Evolutionary conservation across 345 rosid genomes (phyloP).

Genomic region (Geranium rotundifolium): DNA sequence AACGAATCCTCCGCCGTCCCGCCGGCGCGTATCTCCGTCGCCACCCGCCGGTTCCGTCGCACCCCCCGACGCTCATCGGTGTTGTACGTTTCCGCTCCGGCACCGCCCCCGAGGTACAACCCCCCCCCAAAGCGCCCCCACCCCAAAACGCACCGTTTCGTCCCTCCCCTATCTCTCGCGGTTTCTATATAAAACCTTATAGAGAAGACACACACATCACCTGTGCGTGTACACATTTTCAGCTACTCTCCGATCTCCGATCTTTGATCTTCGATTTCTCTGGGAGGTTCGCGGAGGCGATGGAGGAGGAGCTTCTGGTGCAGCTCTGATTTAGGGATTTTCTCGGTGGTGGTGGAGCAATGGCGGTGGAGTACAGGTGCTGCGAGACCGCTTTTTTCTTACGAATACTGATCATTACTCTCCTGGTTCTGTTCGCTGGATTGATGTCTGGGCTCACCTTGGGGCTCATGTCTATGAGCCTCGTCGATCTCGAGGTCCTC

Average conservation of each 20-base stretch:
- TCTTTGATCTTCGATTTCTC: background rate
- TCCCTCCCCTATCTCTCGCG: background rate
- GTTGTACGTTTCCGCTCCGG: no score
- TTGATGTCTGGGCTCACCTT: conserved; percentile 61
- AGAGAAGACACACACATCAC: background rate
- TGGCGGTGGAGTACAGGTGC: conserved; percentile 45
- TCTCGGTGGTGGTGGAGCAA: conserved; percentile 4
- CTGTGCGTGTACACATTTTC: background rate
- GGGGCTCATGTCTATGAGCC: conserved; percentile 69
- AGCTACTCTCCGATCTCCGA: background rate
- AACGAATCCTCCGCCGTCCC: background rate
- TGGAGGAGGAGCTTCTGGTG: background rate
- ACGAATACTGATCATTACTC: conserved; percentile 16
- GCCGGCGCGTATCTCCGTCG: no score
- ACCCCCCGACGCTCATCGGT: no score
- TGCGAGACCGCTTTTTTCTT: conserved; percentile 35
- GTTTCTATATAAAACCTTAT: background rate
- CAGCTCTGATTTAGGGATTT: background rate
- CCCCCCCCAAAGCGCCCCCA: no score
- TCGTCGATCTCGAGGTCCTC: conserved; percentile 66
- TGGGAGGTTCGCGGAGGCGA: background rate
- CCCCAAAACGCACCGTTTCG: background rate
- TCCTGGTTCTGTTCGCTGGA: conserved; percentile 51
- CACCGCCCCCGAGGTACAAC: background rate
- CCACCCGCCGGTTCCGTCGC: no score